These are phyloP conservation scores for Alternaria ethzedia DNA, from an alignment of 2,329 filamentous ascomycete genomes.

Conservation along the genomic window DNA sequence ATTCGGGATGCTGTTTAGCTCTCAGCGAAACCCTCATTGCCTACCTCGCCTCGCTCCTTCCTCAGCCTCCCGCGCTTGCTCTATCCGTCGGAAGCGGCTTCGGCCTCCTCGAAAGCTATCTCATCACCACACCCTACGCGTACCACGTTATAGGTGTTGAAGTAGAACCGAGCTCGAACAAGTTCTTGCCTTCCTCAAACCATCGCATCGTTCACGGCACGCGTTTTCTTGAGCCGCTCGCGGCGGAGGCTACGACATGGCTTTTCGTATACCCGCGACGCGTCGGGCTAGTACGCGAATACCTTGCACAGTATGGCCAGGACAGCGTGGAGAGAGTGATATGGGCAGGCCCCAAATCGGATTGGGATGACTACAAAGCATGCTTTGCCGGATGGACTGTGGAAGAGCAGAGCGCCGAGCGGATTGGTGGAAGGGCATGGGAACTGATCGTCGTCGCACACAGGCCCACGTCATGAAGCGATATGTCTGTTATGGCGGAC, in stretches of 20 bases:
- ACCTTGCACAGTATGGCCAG: constrained; percentile 48
- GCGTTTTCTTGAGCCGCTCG: constrained; percentile 52
- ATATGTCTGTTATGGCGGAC: not conserved
- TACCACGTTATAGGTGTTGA: constrained; percentile 56
- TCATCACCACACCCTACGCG: constrained; percentile 31
- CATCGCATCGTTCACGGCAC: constrained; percentile 55
- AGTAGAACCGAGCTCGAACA: constrained; percentile 54
- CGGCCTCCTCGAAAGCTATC: constrained; percentile 57
- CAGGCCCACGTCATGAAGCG: not conserved
- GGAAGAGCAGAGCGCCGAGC: constrained; percentile 24
- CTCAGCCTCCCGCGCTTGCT: constrained; percentile 24
- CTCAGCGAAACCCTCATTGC: constrained; percentile 42
- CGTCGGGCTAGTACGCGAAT: constrained; percentile 53
- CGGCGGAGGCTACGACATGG: constrained; percentile 53
- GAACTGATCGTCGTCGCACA: constrained; percentile 40
- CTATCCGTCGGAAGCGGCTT: constrained; percentile 60
- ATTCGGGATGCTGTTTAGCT: constrained; percentile 46
- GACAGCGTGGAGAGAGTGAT: constrained; percentile 45
- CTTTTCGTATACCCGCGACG: constrained; percentile 62
- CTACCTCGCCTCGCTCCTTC: constrained; percentile 32
- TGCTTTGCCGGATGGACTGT: constrained; percentile 36
- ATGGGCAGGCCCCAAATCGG: constrained; percentile 53
- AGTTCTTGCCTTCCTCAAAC: constrained; percentile 51
- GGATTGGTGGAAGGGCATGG: constrained; percentile 42
- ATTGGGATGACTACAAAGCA: constrained; percentile 48